A percentile compares a stretch with the other conserved stretches of the same genome.
These are phyloP conservation scores for Lactarius indigo DNA, from an alignment of 768 basidiomycete species.

Conservation along the genomic window DNA sequence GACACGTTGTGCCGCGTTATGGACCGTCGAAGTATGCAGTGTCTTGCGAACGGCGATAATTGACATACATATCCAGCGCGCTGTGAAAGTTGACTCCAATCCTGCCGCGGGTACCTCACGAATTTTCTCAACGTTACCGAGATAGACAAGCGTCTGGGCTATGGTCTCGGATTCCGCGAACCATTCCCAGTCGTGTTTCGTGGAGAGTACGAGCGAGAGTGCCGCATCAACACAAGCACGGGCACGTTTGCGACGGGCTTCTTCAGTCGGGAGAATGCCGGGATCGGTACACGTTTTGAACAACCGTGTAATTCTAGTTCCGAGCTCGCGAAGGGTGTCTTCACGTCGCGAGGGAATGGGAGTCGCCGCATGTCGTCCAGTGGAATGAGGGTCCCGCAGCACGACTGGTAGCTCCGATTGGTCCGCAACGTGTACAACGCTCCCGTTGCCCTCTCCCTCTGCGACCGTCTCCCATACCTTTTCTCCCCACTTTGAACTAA, in stretches of 20 bases:
- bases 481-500: slow-evolving; percentile 9
- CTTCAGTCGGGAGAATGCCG: slow-evolving; percentile 8
- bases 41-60: slow-evolving; percentile 16
- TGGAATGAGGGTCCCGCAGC: background rate
- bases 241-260: slow-evolving; percentile 14
- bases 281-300: slow-evolving; percentile 19
- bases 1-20: slow-evolving; percentile 2
- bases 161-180: slow-evolving; percentile 15
- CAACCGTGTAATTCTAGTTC: slow-evolving; percentile 12
- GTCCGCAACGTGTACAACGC: background rate
- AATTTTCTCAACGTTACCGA: slow-evolving; percentile 10
- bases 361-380: background rate
- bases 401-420: background rate
- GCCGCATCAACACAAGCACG: slow-evolving; percentile 18
- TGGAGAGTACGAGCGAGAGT: slow-evolving; percentile 17
- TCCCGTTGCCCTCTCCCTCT: background rate
- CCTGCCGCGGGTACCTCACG: background rate
- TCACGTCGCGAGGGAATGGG: background rate
- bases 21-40: slow-evolving; percentile 2
- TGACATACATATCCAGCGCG: slow-evolving; percentile 23
- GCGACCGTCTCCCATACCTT: slow-evolving; percentile 5
- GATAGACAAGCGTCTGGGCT: slow-evolving; percentile 13
- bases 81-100: slow-evolving; percentile 8
- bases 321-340: slow-evolving; percentile 11
- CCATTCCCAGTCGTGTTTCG: slow-evolving; percentile 21